phyloP scores from a whole-genome alignment of 2,329 filamentous ascomycete species.

The Gyromitra esculenta region DNA sequence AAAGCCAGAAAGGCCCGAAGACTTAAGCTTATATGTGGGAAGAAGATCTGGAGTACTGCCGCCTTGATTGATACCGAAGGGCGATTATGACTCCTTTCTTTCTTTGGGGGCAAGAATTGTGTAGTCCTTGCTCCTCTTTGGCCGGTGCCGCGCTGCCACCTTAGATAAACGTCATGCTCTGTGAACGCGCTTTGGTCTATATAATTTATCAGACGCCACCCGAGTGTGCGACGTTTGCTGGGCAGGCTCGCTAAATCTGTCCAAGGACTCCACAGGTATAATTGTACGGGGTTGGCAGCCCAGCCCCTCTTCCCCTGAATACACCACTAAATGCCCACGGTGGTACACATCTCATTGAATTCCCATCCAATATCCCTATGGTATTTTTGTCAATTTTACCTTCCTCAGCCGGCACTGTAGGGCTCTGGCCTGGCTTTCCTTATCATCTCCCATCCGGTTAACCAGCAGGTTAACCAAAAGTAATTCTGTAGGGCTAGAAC shows the following conservation, averaged over 20 bases:
- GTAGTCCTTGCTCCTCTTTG: neutral
- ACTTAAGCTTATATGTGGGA: conserved; percentile 11
- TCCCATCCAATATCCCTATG: neutral
- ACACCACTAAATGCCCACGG: conserved; percentile 5
- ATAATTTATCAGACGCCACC: conserved; percentile 17
- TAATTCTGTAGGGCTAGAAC: conserved; percentile 7
- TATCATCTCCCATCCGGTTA: conserved; percentile 4
- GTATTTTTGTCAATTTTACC: neutral
- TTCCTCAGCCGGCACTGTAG: neutral
- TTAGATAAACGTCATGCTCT: conserved; percentile 41
- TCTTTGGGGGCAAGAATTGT: neutral
- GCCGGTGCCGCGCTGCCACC: conserved; percentile 12
- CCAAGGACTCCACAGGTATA: neutral
- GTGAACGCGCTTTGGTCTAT: conserved; percentile 24
- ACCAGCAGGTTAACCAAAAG: neutral
- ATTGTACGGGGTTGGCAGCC: neutral
- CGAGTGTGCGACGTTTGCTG: neutral
- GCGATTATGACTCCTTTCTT: conserved; percentile 15
- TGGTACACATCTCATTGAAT: neutral
- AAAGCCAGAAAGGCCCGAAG: neutral
- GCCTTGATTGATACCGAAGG: conserved; percentile 10
- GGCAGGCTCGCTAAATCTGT: conserved; percentile 10
- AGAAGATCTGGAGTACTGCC: conserved; percentile 19
- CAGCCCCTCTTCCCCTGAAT: conserved; percentile 13
- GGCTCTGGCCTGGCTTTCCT: neutral